phyloP scores from a whole-genome alignment of 768 basidiomycete species.

The Suillus subaureus region DNA sequence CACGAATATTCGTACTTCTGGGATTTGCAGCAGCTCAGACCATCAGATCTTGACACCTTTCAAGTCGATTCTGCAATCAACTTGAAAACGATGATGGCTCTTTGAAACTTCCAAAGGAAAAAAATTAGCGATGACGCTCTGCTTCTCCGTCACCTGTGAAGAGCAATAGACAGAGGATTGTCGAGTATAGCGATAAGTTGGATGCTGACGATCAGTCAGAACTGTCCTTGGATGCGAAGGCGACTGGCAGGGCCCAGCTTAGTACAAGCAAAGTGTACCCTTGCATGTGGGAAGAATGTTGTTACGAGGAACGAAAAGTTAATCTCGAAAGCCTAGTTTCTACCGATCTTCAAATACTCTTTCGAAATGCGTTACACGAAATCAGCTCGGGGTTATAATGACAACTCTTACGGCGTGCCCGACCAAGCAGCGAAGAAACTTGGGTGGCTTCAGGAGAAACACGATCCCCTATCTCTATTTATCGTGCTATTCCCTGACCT shows the following conservation, averaged over 20 bases:
- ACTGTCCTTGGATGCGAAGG: slow-evolving; percentile 7
- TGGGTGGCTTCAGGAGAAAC: slow-evolving; percentile 35
- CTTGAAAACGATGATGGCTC: slow-evolving; percentile 25
- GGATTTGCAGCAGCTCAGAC: slow-evolving; percentile 17
- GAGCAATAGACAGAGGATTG: slow-evolving; percentile 16
- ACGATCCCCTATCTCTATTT: slow-evolving; percentile 28
- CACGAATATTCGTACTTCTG: slow-evolving; percentile 27
- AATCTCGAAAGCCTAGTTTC: slow-evolving; percentile 19
- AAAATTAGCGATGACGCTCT: slow-evolving; percentile 23
- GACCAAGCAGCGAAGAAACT: slow-evolving; percentile 25
- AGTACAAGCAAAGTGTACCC: slow-evolving; percentile 26
- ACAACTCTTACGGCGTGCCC: slow-evolving; percentile 15
- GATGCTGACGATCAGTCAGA: slow-evolving; percentile 3
- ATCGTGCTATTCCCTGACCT: slow-evolving; percentile 16
- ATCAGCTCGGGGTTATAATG: neutral
- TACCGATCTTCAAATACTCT: slow-evolving; percentile 37
- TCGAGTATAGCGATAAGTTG: neutral
- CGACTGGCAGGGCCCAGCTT: neutral
- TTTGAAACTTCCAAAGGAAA: slow-evolving; percentile 12
- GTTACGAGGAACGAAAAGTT: slow-evolving; percentile 11
- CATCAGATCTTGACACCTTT: slow-evolving; percentile 10
- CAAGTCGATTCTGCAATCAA: slow-evolving; percentile 35
- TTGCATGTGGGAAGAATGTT: slow-evolving; percentile 20
- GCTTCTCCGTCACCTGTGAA: slow-evolving; percentile 13
- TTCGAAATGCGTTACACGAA: slow-evolving; percentile 46